Percentiles rank a stretch among this genome's conserved stretches.
These are phyloP conservation scores for Trypanosoma cruzi DNA, from an alignment of 208 protist species.

Conservation along the genomic window DNA sequence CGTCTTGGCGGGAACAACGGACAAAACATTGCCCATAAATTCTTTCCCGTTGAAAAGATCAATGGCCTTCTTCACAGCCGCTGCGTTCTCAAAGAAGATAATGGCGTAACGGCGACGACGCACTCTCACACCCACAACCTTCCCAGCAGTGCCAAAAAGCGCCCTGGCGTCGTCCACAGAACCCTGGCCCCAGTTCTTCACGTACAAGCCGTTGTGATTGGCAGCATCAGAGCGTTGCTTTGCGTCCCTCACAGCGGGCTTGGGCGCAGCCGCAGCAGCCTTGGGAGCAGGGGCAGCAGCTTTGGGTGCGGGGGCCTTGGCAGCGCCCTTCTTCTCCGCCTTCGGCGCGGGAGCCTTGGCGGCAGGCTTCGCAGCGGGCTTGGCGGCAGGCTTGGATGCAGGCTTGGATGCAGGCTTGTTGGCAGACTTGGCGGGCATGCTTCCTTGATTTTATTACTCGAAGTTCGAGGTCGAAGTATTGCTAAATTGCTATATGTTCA, in stretches of 20 bases:
- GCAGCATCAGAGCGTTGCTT: slow-evolving; percentile 36
- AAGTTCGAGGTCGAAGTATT: slow-evolving; percentile 65
- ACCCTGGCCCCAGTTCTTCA: slow-evolving; percentile 85
- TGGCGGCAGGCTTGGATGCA: slow-evolving; percentile 40
- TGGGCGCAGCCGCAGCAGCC: background rate
- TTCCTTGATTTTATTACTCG: slow-evolving; percentile 80
- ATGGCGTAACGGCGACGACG: slow-evolving; percentile 82
- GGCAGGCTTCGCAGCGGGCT: slow-evolving; percentile 39
- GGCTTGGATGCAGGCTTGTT: too few species aligned
- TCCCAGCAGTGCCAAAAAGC: slow-evolving; percentile 64
- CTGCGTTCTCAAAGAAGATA: slow-evolving; percentile 80
- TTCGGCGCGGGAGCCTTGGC: slow-evolving; percentile 45
- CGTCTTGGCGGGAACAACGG: slow-evolving; percentile 71
- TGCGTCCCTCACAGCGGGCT: slow-evolving; percentile 15
- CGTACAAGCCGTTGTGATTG: slow-evolving; percentile 76
- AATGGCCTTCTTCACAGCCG: slow-evolving; percentile 87
- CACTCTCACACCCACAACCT: slow-evolving; percentile 56
- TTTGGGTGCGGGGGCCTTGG: slow-evolving; percentile 34
- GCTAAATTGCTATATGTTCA: slow-evolving; percentile 36
- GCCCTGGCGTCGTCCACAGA: slow-evolving; percentile 62
- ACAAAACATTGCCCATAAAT: slow-evolving; percentile 62
- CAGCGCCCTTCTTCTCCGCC: slow-evolving; percentile 16
- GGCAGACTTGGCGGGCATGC: slow-evolving; percentile 63
- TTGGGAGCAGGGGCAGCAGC: slow-evolving; percentile 23
- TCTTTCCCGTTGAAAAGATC: slow-evolving; percentile 90